Evolutionary conservation across 78 protist species (phyloP), one percentile per base, ranked within the genome.

Genomic region (Dictyostelium citrinum): DNA sequence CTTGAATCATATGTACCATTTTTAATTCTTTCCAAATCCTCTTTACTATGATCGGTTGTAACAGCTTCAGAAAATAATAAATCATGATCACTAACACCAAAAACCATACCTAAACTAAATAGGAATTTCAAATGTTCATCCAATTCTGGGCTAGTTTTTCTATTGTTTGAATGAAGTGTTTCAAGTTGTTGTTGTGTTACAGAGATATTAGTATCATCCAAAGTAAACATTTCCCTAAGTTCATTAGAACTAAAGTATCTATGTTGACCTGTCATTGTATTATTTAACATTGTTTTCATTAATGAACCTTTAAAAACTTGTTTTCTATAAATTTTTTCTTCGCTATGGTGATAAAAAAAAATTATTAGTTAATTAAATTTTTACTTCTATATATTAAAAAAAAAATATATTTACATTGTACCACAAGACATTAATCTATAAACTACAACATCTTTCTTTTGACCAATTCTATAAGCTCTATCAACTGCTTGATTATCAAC

Each of bases 391-490:
- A n/a, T n/a, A n/a, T n/a, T n/a, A n/a, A n/a, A 27, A 83, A 43
- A 33, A 39, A 4, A 16, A 35, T 20, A 43, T 4, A 72, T 77
- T 51, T 55, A 75, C 91, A 97, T 82, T 58, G 97, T 91, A 29
- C 97, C 96, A 72, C 90, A 67, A 29, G 94, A 67, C 82, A 97
- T 81, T 60, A 97, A 90, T 33, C 98, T 75, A 82, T 97, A 97
- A 71, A 97, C 95, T 3, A 90, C 79, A 81, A 97, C 97, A 82
- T 90, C 61, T 79, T 58, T 84, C 33, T 31, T 51, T 83, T 97
- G 98, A 24, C 98, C 98, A 61, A 97, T 96, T 24, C 98, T 31
- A 95, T 95, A 94, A 11, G 91, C 95, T 29, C 98, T 71, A 77
- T 95, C 97, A 20, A 94, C 88, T 41, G 98, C 98, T 75, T 96